Percentiles rank a stretch among this genome's conserved stretches.
These are phyloP conservation scores for Astragalus membranaceus DNA, from an alignment of 306 rosid genomes.

Conservation along the genomic window DNA sequence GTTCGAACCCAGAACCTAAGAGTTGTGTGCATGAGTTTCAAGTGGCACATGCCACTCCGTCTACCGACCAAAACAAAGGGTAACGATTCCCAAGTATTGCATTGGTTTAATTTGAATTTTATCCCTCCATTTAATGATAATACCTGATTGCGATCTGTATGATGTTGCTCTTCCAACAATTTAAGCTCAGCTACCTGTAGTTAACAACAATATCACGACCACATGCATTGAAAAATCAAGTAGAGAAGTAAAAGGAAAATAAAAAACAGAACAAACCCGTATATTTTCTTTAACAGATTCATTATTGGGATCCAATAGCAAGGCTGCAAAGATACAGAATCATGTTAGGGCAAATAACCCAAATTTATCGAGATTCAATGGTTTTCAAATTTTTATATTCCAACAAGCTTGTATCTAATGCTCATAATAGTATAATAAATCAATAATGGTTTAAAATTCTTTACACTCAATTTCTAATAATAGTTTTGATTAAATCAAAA, in stretches of 20 bases:
- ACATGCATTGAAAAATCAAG: not conserved
- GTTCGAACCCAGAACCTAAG: no score
- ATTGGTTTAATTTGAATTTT: no score
- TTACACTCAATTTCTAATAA: not conserved
- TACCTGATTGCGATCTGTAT: constrained; percentile 52
- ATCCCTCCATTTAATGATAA: not conserved
- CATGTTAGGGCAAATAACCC: constrained; percentile 16
- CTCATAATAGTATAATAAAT: not conserved
- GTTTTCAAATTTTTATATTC: not conserved
- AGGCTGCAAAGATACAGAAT: constrained; percentile 46
- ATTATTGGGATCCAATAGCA: constrained; percentile 81
- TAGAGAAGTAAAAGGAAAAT: not conserved
- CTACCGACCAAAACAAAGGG: no score
- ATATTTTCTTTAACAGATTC: constrained; percentile 80
- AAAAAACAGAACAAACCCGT: constrained; percentile 45
- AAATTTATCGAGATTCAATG: not conserved
- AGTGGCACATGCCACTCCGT: no score
- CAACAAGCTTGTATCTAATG: constrained; percentile 8
- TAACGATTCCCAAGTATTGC: no score
- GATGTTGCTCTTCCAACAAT: constrained; percentile 49
- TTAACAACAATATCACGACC: constrained; percentile 18
- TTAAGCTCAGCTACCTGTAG: constrained; percentile 63
- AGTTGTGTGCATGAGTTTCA: no score
- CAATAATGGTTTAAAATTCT: not conserved
- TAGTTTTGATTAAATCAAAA: not conserved